Evolutionary conservation across 345 rosid genomes (phyloP), one percentile per base, ranked within the genome.

Genomic region (Brassica rapa): DNA sequence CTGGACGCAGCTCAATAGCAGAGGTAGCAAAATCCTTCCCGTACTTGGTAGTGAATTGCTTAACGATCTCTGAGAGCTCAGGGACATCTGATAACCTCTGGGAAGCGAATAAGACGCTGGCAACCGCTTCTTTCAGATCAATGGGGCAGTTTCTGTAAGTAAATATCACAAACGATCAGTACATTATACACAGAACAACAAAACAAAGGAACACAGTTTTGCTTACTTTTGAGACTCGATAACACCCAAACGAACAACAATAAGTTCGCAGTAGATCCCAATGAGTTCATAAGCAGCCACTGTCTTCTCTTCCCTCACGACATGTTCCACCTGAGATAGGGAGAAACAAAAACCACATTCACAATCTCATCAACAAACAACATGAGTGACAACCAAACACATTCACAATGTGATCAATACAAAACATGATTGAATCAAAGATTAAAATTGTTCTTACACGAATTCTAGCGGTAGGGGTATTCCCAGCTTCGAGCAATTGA

Each of bases 41-140:
- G 73, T 95, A 95, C 85, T 95, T 95, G 19, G 91, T 81, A 0
- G 88, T 83, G 70, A 95, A 84, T 67, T 87, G 91, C 80, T 91
- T 95, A 23, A 83, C 82, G 8, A 85, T 83, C 80, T 95, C 97
- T 76, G 82, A 68, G 63, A 95, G 86, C 82, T 95, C 99, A 0
- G 97, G 96, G 16, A 95, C 68, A 73, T 95, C 99, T 27, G 91
- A 88, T 82, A 96, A 83, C 80, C 99, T 91, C 37, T 92, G 94
- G 61, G 98, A 86, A 19, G 99, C 97, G 83, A 89, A 95, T 64
- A 88, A 75, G 72, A 88, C 84, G 72, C 97, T 90, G 4, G 95
- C n/a, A 19, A 89, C 78, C 5, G 90, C 93, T 86, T 94, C 91
- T 82, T 92, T 92, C 83, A 92, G 76, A 85, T 94, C 98, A 62